Conservation (phyloP, 768 basidiomycete genomes). For the Tricholoma sp. region DNA sequence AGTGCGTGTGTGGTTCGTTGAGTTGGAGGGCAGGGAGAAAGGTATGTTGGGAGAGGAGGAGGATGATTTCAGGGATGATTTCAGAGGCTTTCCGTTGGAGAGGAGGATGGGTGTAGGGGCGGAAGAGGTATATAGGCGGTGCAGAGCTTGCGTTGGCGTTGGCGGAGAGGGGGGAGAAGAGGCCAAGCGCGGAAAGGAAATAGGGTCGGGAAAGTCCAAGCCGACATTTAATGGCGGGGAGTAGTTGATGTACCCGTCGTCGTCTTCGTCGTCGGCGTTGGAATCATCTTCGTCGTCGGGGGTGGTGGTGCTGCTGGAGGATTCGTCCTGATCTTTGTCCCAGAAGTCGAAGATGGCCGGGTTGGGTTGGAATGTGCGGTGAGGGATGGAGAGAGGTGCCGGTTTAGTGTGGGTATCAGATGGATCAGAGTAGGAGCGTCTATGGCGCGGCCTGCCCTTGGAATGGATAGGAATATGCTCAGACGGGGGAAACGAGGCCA, state of each 20-base stretch:
- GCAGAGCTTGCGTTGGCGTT: too few species aligned
- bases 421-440: constrained; percentile 33
- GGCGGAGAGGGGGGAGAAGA: constrained; percentile 8
- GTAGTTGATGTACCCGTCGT: not conserved
- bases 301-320: not conserved
- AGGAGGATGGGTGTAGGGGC: constrained; percentile 47
- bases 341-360: constrained; percentile 33
- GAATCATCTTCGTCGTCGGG: constrained; percentile 9
- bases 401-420: constrained; percentile 30
- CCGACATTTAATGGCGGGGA: not conserved
- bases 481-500: constrained; percentile 17
- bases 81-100: constrained; percentile 81
- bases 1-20: constrained; percentile 25
- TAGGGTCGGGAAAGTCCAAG: not conserved
- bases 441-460: constrained; percentile 30
- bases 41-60: constrained; percentile 44
- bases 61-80: constrained; percentile 71
- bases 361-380: constrained; percentile 33
- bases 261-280: constrained; percentile 14
- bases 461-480: constrained; percentile 15
- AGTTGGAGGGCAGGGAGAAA: constrained; percentile 16
- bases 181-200: not conserved
- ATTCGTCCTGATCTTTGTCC: constrained; percentile 27
- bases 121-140: too few species aligned
- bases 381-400: constrained; percentile 28